Percentiles rank a stretch among this genome's conserved stretches.
These are phyloP conservation scores for Chaetomiaceae sp. DNA, from an alignment of 2,329 filamentous ascomycete genomes.

Conservation along the genomic window DNA sequence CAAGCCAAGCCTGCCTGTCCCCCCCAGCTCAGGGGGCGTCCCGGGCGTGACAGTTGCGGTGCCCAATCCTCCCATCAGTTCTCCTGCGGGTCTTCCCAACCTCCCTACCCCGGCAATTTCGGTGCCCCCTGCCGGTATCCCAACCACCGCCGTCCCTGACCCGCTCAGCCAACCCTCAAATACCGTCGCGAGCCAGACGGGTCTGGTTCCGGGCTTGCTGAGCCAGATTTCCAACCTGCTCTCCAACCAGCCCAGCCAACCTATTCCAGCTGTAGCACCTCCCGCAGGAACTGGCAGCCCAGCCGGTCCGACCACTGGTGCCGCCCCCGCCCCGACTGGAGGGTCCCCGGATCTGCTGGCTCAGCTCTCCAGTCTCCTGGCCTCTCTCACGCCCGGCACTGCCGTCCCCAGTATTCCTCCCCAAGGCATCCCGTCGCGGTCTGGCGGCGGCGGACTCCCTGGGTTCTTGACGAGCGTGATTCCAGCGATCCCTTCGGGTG, in stretches of 20 bases:
- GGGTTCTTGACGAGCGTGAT: neutral
- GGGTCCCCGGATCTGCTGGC: constrained; percentile 1
- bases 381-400: neutral
- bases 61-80: too few relatives aligned
- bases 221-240: neutral
- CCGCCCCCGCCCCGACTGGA: too few relatives aligned
- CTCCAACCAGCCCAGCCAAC: neutral
- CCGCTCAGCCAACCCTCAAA: too few relatives aligned
- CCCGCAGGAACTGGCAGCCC: neutral
- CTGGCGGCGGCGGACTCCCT: neutral
- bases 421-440: neutral
- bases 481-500: neutral
- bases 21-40: too few relatives aligned
- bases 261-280: neutral
- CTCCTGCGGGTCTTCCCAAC: too few relatives aligned
- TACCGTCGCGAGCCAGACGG: too few relatives aligned
- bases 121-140: neutral
- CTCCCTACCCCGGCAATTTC: neutral
- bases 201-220: too few relatives aligned
- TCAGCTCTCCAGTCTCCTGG: constrained; percentile 6
- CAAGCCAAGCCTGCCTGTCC: neutral
- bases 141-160: too few relatives aligned
- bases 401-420: neutral
- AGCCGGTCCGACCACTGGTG: too few relatives aligned
- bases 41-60: too few relatives aligned